Conservation (phyloP, 352 stramenopile species). For the Globisporangium radiosum region DNA sequence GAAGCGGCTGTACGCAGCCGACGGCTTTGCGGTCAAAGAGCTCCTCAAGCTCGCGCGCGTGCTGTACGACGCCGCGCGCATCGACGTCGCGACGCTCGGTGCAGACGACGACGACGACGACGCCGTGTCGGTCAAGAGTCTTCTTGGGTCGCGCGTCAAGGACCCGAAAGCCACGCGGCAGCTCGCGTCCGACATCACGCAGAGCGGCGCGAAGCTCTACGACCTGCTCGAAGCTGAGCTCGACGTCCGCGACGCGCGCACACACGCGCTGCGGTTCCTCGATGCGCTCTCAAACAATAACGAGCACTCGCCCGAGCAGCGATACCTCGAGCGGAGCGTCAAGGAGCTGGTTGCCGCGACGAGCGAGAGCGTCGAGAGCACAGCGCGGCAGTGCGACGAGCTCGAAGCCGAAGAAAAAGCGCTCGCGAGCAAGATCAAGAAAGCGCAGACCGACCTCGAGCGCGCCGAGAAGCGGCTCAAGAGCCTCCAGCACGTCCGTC, state of each 20-base stretch:
- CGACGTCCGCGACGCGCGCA: conserved; percentile 73
- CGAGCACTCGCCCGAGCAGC: conserved; percentile 81
- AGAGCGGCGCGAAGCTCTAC: conserved; percentile 88
- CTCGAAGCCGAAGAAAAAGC: conserved; percentile 91
- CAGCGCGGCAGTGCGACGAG: conserved; percentile 86
- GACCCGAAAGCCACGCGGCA: conserved; percentile 88
- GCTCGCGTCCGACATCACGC: conserved; percentile 92
- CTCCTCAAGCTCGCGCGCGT: conserved; percentile 92
- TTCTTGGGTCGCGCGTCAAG: conserved; percentile 73
- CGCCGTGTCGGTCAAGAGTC: conserved; percentile 57
- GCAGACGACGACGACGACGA: conserved; percentile 60
- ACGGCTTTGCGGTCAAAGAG: conserved; percentile 91
- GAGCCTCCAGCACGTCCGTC: conserved; percentile 88
- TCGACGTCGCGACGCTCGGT: conserved; percentile 52
- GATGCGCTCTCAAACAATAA: conserved; percentile 85
- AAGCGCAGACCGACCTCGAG: conserved; percentile 92
- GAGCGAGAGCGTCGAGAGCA: conserved; percentile 83
- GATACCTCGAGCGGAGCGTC: conserved; percentile 84
- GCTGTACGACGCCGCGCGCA: conserved; percentile 86
- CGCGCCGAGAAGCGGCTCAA: conserved; percentile 93
- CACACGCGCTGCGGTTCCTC: conserved; percentile 89
- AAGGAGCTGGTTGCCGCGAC: conserved; percentile 64
- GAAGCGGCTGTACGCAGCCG: conserved; percentile 95
- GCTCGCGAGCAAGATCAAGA: conserved; percentile 91
- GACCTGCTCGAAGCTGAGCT: conserved; percentile 90